Base-by-base conservation (phyloP, 1,284 basidiomycete species). In the Trametes sp. region DNA sequence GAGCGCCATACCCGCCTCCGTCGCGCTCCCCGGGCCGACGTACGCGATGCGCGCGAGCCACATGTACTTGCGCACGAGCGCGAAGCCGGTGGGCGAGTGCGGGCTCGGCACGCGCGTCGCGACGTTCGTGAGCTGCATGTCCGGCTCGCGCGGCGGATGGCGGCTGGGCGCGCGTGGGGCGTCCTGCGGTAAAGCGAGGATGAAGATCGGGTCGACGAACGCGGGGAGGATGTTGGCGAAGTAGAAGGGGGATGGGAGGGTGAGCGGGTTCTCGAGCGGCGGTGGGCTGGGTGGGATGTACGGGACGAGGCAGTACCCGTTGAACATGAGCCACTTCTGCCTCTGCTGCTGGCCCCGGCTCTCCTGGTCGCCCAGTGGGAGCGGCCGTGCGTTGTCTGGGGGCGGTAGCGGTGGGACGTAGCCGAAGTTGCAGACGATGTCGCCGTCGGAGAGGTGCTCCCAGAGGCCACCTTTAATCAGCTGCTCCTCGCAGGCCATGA, bases 381-480 rank as follows among this genome's bases (percentile, higher is more conserved):
- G 59, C 33, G 59, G 57, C n/a, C 57, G 57, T 24, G 57, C 50
- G 10, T 7, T 31, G 29, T 59, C 57, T 16, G 57, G 57, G 44
- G 57, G 52, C n/a, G 78, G 66, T 21, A 69, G 70, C 13, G 73
- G 72, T 0, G 81, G 80, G 0, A 93, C 80, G 69, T 86, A 92
- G 8, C 91, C 91, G 54, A 93, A 80, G 72, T 93, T 93, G 74
- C 88, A 92, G 24, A 93, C 82, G 42, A 92, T 75, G 70, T 93
- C 91, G 2, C 92, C 91, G 0, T 82, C 82, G 2, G 87, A 89
- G 35, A 93, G 81, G 66, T 90, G 83, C 11, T 81, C 77, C 90
- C 90, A 93, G 6, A 93, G 79, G 0, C 85, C 88, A 2, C 82
- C 81, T 1, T 81, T 79, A 21, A 83, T 75, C 7, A 93, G 80